Evolutionary conservation across 805 yeast genomes (phyloP), one percentile per base, ranked within the genome.

Genomic region (Candida ortonii): DNA sequence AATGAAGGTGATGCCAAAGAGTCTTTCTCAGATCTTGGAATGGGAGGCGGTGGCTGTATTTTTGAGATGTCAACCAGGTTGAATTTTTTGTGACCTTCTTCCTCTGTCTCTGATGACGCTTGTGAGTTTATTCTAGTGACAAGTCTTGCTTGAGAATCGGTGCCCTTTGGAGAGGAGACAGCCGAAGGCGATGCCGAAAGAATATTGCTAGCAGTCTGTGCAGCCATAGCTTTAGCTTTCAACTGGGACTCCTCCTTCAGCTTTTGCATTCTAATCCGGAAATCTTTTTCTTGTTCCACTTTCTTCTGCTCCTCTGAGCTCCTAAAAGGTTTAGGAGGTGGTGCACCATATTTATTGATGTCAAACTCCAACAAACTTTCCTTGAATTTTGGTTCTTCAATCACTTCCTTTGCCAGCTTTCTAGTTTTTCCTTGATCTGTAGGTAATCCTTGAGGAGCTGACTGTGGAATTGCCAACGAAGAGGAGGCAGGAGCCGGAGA

Each of bases 321-420:
- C 25, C 52, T 44, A 31, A 42, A 49, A 3, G 66, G 64, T 35
- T 52, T 59, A 4, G 76, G 76, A 2, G 73, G 73, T 6, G 76
- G 75, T 3, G 75, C 70, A 1, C 68, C 76, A 39, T 59, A 57
- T 20, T 58, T 61, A 21, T 52, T 44, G 9, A 58, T 41, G 43
- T 69, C 70, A 24, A 67, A 52, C 4, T 64, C 66, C 51, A 55
- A 46, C 12, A 57, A 34, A 17, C 49, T 55, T 1, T 43, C 49
- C 22, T 52, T 46, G 41, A 57, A 54, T 30, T 48, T 50, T 1
- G 60, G 62, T 29, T 53, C 62, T 6, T 33, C 40, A 12, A 50
- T 46, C 5, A 28, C 38, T 23, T 50, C 53, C 23, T 41, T 42
- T 22, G 15, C 44, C 22, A 44, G 44, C 3, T 52, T 47, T 25